These are phyloP conservation scores for Sphagnum fallax DNA, from an alignment of 228 moss, liverwort and hornwort genomes.

Conservation along the genomic window DNA sequence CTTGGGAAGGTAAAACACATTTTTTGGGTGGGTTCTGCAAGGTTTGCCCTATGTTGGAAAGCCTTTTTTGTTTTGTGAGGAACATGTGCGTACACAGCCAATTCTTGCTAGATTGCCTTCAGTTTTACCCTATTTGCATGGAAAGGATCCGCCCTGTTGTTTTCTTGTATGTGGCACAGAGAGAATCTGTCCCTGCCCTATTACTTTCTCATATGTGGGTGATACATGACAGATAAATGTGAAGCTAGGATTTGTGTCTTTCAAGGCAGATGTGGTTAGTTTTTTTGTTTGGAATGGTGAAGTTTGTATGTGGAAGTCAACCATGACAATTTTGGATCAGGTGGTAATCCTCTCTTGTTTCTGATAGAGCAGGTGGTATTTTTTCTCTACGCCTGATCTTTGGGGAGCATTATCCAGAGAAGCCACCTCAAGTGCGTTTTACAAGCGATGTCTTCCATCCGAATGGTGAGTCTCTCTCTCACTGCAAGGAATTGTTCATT, in stretches of 20 bases:
- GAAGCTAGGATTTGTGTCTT: too few species aligned
- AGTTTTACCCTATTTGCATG: too few species aligned
- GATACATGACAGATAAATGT: background rate
- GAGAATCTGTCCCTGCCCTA: too few species aligned
- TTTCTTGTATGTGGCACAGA: too few species aligned
- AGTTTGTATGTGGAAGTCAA: background rate
- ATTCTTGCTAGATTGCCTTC: too few species aligned
- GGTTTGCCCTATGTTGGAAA: too few species aligned
- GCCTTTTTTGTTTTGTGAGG: too few species aligned
- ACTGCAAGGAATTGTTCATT: too few species aligned
- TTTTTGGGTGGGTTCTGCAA: background rate
- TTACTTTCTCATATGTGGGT: too few species aligned
- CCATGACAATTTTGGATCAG: background rate
- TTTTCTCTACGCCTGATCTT: conserved; percentile 48
- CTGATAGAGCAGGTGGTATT: conserved; percentile 30
- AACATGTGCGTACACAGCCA: background rate
- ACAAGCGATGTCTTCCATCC: conserved; percentile 59
- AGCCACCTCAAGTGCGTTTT: conserved; percentile 54
- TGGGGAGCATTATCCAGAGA: conserved; percentile 55
- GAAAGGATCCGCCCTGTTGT: too few species aligned
- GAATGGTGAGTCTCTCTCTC: conserved; percentile 25
- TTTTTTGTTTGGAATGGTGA: background rate
- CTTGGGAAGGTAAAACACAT: conserved; percentile 40
- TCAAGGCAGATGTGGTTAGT: too few species aligned
- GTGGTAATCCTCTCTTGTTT: background rate